Base-by-base conservation (phyloP, 495 filamentous ascomycete genomes). In the Xylaria telfairii region DNA sequence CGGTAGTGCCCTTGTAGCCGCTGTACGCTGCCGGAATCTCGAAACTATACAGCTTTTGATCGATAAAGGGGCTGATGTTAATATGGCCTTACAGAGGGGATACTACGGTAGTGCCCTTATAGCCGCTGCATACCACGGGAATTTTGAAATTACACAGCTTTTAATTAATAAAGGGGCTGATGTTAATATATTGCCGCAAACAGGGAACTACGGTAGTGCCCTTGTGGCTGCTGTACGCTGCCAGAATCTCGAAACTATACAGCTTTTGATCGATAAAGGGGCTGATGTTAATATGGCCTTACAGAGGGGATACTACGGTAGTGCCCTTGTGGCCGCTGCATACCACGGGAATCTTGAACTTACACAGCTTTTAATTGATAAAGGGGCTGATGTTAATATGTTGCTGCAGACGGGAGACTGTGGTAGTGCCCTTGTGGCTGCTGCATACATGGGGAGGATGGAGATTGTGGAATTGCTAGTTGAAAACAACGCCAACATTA, bases 341-440 rank as follows among this genome's bases (percentile, higher is more conserved):
- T 9, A 47, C 21, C 1, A 32, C 19, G 3, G 15, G 1, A 19
- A 0, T 4, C 24, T 64, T n/a, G 57, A 70, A 21, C 42, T 72
- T 8, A 64, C 79, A 5, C 41, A 71, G 44, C 59, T 81, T 15
- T 30, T 80, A 19, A 5, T 51, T 0, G 70, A 76, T 41, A 71
- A 69, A 68, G 79, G 79, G 21, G 77, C 78, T 26, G 68, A 81
- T 67, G 69, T 79, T 19, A 80, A 79, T 70, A 65, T 73, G 64
- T 34, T 41, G 4, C 65, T 72, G 37, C 65, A 46, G 42, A 61
- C 30, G 21, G 71, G 71, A 24, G 13, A 26, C 24, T 66, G 51
- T 49, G 65, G 71, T 34, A 73, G 65, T 41, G 66, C 71, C 41
- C 60, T 73, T 53, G 59, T 26, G 13, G 44, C 47, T 30, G 64